Conservation (phyloP, 2,329 filamentous ascomycete species). For the Tolypocladium guangdongense region DNA sequence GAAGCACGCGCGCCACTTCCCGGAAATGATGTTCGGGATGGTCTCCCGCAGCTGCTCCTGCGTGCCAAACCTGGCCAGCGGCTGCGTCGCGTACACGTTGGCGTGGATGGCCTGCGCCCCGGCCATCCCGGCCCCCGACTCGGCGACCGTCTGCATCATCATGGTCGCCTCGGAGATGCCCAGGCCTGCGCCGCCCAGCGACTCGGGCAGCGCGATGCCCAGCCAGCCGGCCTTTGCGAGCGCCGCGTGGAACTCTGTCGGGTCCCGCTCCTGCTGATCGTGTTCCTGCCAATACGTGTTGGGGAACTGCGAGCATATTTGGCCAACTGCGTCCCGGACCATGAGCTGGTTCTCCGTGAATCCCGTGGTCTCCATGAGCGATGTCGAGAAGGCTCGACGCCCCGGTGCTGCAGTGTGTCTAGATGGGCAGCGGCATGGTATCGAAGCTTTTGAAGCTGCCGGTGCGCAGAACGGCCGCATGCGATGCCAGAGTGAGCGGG, state of each 20-base stretch:
- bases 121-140: constrained; percentile 71
- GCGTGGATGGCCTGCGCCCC: constrained; percentile 52
- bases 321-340: constrained; percentile 58
- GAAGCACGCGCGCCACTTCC: constrained; percentile 64
- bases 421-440: not conserved
- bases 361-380: constrained; percentile 59
- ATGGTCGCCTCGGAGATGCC: constrained; percentile 75
- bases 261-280: constrained; percentile 61
- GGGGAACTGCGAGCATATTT: constrained; percentile 60
- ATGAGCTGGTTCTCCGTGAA: constrained; percentile 64
- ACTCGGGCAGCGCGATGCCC: constrained; percentile 67
- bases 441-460: not conserved
- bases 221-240: constrained; percentile 70
- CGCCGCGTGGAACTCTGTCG: constrained; percentile 64
- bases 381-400: constrained; percentile 17
- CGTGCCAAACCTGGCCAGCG: constrained; percentile 62
- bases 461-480: not conserved
- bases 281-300: constrained; percentile 68
- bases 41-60: constrained; percentile 50
- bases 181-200: constrained; percentile 62
- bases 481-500: not conserved
- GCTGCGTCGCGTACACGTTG: constrained; percentile 67
- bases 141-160: constrained; percentile 76
- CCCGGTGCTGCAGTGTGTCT: not conserved
- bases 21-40: constrained; percentile 61